Evolutionary conservation across 345 rosid genomes (phyloP).

Genomic region (Aquilaria sinensis): DNA sequence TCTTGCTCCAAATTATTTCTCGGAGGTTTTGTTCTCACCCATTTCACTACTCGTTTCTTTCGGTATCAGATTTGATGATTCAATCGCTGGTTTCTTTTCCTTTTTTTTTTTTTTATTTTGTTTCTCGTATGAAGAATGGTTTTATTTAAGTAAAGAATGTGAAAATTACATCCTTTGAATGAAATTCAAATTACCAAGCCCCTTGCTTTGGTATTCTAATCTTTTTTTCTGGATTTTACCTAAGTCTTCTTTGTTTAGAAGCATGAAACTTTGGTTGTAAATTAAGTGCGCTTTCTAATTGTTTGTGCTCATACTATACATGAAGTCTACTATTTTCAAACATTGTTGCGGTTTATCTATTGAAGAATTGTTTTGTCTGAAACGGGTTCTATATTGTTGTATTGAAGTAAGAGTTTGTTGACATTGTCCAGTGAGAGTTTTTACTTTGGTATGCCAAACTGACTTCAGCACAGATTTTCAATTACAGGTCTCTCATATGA

Average conservation of each 20-base stretch:
- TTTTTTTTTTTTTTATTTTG: not conserved
- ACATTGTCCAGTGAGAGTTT: no score
- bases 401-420: no score
- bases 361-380: no score
- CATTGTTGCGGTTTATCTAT: no score
- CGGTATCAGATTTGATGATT: not conserved
- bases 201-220: not conserved
- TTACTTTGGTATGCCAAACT: slow-evolving; percentile 5
- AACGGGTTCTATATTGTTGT: no score
- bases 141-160: not conserved
- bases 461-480: not conserved
- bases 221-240: no score
- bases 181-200: not conserved
- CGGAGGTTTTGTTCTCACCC: slow-evolving; percentile 33
- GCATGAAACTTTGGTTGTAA: no score
- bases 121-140: not conserved
- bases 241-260: no score
- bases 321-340: no score
- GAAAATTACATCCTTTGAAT: not conserved
- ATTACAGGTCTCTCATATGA: slow-evolving; percentile 62
- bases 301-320: no score
- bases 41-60: not conserved
- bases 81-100: not conserved
- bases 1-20: slow-evolving; percentile 43
- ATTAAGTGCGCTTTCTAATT: no score